Evolutionary conservation across 495 filamentous ascomycete genomes (phyloP).

Genomic region (Tetracladium marchalianum): DNA sequence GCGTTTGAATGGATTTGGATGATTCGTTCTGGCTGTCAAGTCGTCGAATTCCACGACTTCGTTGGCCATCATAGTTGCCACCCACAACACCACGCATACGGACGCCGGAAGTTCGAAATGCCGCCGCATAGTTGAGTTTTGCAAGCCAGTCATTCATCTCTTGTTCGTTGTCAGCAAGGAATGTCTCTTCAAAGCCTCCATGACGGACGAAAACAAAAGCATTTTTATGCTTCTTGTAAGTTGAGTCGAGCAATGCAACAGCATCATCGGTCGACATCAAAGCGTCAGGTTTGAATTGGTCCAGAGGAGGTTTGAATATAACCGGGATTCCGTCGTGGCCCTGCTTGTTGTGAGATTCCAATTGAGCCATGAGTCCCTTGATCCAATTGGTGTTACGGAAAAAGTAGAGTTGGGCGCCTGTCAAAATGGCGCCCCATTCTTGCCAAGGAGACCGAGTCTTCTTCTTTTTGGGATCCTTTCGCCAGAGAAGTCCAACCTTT

Average conservation of each 20-base stretch:
- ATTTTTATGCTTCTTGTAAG: slow-evolving; percentile 93
- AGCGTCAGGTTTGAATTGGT: slow-evolving; percentile 85
- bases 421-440: slow-evolving; percentile 95
- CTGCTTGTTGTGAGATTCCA: slow-evolving; percentile 65
- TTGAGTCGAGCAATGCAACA: slow-evolving; percentile 76
- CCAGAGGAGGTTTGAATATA: slow-evolving; percentile 79
- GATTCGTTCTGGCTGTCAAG: slow-evolving; percentile 44
- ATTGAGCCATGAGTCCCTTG: slow-evolving; percentile 80
- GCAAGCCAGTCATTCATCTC: slow-evolving; percentile 98
- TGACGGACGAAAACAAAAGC: slow-evolving; percentile 88
- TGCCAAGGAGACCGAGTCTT: slow-evolving; percentile 93
- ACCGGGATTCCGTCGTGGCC: slow-evolving; percentile 58
- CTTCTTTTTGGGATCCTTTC: slow-evolving; percentile 92
- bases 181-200: slow-evolving; percentile 79
- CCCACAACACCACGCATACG: slow-evolving; percentile 80
- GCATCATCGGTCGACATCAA: slow-evolving; percentile 87
- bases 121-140: slow-evolving; percentile 91
- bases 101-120: slow-evolving; percentile 87
- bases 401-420: slow-evolving; percentile 90
- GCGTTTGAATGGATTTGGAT: slow-evolving; percentile 51
- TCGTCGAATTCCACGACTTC: slow-evolving; percentile 60
- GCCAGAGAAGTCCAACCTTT: slow-evolving; percentile 92
- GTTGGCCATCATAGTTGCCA: slow-evolving; percentile 75
- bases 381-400: slow-evolving; percentile 90
- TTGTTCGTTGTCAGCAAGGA: slow-evolving; percentile 76